Evolutionary conservation across 176 grass and related monocot genomes (phyloP).

Genomic region (Carex kokanica): DNA sequence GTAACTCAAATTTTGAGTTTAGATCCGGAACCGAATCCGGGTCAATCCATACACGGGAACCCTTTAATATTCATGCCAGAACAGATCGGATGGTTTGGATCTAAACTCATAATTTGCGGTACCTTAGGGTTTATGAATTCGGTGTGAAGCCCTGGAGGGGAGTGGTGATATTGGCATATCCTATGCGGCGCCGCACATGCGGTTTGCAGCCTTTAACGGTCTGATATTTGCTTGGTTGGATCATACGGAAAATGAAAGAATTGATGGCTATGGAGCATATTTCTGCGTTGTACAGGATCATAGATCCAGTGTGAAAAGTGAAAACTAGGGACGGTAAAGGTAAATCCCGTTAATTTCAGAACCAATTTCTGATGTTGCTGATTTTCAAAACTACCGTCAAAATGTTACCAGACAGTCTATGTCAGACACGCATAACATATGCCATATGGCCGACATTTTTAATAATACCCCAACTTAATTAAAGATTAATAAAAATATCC

Average conservation of each 20-base stretch:
- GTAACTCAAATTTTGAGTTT: too few relatives aligned
- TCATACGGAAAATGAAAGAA: neutral
- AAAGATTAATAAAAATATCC: too few relatives aligned
- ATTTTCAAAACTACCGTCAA: slow-evolving; percentile 22
- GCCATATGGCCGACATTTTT: too few relatives aligned
- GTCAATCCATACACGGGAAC: too few relatives aligned
- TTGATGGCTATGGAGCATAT: neutral
- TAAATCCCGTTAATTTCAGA: neutral
- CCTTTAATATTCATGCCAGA: too few relatives aligned
- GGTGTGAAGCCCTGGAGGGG: neutral
- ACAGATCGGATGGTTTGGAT: too few relatives aligned
- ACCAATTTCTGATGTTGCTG: neutral
- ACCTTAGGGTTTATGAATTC: too few relatives aligned
- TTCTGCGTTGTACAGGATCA: neutral
- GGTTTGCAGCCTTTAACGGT: neutral
- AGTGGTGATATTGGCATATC: neutral
- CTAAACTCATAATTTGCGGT: too few relatives aligned
- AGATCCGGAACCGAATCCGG: too few relatives aligned
- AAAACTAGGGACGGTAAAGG: neutral
- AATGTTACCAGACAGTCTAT: neutral
- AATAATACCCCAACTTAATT: too few relatives aligned
- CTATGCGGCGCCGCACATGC: neutral
- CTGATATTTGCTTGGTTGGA: neutral
- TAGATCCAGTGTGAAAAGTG: neutral
- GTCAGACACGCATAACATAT: neutral